A percentile compares a stretch with the other conserved stretches of the same genome.
phyloP scores from a whole-genome alignment of 1,139 yeast species.

The Magnusiomyces suaveolens region DNA sequence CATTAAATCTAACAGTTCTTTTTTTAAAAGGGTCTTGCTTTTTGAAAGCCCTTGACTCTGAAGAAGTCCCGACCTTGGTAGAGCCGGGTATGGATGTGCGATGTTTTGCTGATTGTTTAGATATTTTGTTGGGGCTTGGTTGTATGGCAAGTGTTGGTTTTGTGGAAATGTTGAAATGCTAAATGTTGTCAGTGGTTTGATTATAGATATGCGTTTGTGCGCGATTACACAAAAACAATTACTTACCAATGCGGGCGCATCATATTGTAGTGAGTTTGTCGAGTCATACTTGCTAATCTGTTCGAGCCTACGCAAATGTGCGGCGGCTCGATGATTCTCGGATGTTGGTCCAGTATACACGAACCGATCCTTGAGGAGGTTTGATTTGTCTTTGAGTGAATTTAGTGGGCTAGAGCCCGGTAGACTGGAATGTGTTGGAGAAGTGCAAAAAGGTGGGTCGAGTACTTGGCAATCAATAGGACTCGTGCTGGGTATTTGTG shows the following conservation, averaged over 20 bases:
- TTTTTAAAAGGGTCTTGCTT: conserved; percentile 1
- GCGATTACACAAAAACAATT: background rate
- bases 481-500: no score
- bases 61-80: no score
- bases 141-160: no score
- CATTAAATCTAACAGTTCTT: conserved; percentile 5
- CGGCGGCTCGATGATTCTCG: conserved; percentile 1
- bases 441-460: no score
- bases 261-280: no score
- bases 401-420: no score
- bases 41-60: no score
- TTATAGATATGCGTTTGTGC: background rate
- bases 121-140: background rate
- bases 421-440: no score
- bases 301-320: conserved; percentile 3
- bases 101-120: background rate
- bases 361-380: conserved; percentile 4
- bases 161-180: no score
- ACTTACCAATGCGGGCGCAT: no score
- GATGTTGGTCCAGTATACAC: conserved; percentile 4
- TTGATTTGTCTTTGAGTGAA: no score
- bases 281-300: conserved; percentile 3
- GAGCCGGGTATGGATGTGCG: background rate
- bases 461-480: no score
- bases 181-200: background rate